A percentile compares a stretch with the other conserved stretches of the same genome.
These are phyloP conservation scores for Sisymbrium irio DNA, from an alignment of 345 rosid species.

Conservation along the genomic window DNA sequence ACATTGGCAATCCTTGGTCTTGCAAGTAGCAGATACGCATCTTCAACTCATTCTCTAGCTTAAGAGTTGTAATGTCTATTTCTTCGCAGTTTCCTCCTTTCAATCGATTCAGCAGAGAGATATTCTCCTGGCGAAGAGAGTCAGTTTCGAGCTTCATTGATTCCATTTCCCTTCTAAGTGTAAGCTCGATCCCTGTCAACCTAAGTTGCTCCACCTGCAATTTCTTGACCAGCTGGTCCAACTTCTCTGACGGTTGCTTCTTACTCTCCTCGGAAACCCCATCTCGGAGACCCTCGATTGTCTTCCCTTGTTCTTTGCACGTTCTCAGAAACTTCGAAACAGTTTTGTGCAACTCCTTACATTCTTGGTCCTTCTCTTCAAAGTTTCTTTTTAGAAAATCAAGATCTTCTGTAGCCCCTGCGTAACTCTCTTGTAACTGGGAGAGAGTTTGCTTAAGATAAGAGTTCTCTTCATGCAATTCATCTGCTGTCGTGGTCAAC, in stretches of 20 bases:
- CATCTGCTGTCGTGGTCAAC: slow-evolving; percentile 52
- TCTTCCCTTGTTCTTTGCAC: slow-evolving; percentile 81
- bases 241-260: slow-evolving; percentile 43
- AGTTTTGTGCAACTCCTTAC: slow-evolving; percentile 84
- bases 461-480: slow-evolving; percentile 49
- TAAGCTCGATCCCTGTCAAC: slow-evolving; percentile 75
- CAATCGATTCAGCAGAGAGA: slow-evolving; percentile 67
- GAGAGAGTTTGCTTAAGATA: slow-evolving; percentile 50
- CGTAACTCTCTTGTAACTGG: slow-evolving; percentile 52
- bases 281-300: slow-evolving; percentile 75
- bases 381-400: slow-evolving; percentile 59
- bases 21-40: slow-evolving; percentile 62
- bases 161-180: slow-evolving; percentile 75
- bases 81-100: slow-evolving; percentile 63
- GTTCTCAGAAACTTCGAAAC: slow-evolving; percentile 61
- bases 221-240: slow-evolving; percentile 47
- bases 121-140: slow-evolving; percentile 83
- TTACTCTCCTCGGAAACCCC: slow-evolving; percentile 46
- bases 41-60: slow-evolving; percentile 72
- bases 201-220: slow-evolving; percentile 83
- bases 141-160: slow-evolving; percentile 59
- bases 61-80: slow-evolving; percentile 49
- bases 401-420: slow-evolving; percentile 49
- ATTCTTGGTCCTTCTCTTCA: slow-evolving; percentile 86
- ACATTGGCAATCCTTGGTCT: slow-evolving; percentile 68